Base-by-base conservation (phyloP, 1,139 yeast genomes). In the Geotrichum cucujoidarum region DNA sequence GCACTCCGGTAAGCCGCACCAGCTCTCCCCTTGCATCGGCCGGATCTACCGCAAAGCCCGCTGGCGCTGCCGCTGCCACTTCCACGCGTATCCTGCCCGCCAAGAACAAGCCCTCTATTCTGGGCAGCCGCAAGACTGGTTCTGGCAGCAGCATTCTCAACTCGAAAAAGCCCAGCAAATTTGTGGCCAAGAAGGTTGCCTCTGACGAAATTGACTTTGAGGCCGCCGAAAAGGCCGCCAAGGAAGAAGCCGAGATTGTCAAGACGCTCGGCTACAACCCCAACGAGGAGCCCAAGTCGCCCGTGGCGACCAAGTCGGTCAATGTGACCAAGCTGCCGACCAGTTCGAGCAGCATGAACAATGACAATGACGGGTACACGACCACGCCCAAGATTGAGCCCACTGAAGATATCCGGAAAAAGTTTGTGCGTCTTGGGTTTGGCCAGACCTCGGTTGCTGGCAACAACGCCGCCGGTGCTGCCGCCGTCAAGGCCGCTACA, bases 191-290 rank as follows among this genome's bases (percentile, higher is more conserved):
- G 59, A 80, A 79, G 60, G 66, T 68, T 22, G 70, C 70, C n/a
- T 69, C 70, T 24, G 80, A 79, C 30, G 88, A 83, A 31, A 77
- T 92, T 53, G 96, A 92, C 65, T 92, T 92, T 60, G 97, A 92
- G 57, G 95, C 85, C 59, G 82, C 89, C 55, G 97, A 89, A 65
- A 82, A 77, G 63, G 83, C 83, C 61, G 97, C 97, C 22, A 79
- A 83, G 65, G 76, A 77, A 59, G 97, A 90, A 65, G 88, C 83
- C 48, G 86, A 83, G 62, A 83, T 82, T 58, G 78, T 84, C 24
- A 77, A 78, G 56, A 72, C 74, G 56, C 75, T 87, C 57, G 95
- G 95, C 5, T 84, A 84, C 64, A 78, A 78, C 55, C 87, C 90
- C 8, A 68, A 70, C 36, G 72, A 69, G 37, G 71, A 62, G 21